Evolutionary conservation across 2,329 filamentous ascomycete genomes (phyloP).

Genomic region (Bertia moriformis): DNA sequence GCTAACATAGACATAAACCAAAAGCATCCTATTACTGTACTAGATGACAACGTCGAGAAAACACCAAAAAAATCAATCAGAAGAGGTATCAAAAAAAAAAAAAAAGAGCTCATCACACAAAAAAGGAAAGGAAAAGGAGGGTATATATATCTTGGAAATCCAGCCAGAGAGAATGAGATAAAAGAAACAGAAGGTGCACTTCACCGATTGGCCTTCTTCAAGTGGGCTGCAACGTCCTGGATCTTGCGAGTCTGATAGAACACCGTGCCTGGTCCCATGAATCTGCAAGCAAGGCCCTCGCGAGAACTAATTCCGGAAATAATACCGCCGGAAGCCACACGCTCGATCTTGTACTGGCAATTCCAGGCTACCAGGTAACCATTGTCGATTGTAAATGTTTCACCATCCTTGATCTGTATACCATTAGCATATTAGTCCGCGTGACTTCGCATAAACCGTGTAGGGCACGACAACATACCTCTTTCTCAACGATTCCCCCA

Average conservation of each 20-base stretch:
- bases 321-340: constrained; percentile 78
- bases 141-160: neutral
- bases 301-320: constrained; percentile 69
- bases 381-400: constrained; percentile 86
- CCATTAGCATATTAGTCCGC: constrained; percentile 28
- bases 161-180: neutral
- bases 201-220: neutral
- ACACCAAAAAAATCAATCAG: neutral
- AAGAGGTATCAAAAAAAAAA: neutral
- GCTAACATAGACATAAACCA: no score
- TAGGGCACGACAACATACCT: neutral
- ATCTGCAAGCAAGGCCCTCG: constrained; percentile 89
- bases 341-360: constrained; percentile 80
- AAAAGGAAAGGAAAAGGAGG: neutral
- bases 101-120: neutral
- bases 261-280: constrained; percentile 77
- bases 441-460: no score
- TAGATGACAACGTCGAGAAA: neutral
- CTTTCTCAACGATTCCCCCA: neutral
- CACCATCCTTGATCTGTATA: constrained; percentile 39
- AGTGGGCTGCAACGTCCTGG: neutral
- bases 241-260: constrained; percentile 83
- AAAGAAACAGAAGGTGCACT: no score
- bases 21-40: no score
- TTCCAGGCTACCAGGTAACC: constrained; percentile 95